These are phyloP conservation scores for Fibroporia radiculosa DNA, from an alignment of 768 basidiomycete species.

Conservation along the genomic window DNA sequence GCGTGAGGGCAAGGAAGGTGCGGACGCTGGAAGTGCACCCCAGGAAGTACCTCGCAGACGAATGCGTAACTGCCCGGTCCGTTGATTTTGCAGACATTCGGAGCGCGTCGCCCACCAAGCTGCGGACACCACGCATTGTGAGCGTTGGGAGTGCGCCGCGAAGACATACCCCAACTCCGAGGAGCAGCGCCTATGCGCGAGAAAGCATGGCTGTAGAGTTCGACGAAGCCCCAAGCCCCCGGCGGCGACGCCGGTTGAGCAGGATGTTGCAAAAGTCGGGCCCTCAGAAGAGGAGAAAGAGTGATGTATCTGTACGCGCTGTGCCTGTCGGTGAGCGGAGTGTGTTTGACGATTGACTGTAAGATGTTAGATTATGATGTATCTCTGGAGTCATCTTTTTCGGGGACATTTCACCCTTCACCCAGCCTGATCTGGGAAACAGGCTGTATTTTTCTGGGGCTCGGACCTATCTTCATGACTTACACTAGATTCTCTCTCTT, in stretches of 20 bases:
- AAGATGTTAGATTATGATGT: too few relatives aligned
- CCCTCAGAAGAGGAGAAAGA: not conserved
- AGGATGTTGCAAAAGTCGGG: not conserved
- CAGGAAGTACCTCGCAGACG: not conserved
- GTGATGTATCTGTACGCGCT: not conserved
- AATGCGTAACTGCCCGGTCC: constrained; percentile 1
- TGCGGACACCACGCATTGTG: constrained; percentile 5
- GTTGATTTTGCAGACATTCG: constrained; percentile 3
- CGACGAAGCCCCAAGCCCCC: not conserved
- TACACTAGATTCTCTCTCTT: too few relatives aligned
- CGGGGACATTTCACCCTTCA: too few relatives aligned
- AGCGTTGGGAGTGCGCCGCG: constrained; percentile 13
- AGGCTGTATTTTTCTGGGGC: too few relatives aligned
- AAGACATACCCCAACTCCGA: constrained; percentile 11
- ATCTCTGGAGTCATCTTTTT: too few relatives aligned
- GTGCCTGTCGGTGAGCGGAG: not conserved
- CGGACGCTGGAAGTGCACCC: constrained; percentile 4
- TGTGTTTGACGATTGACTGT: constrained; percentile 2
- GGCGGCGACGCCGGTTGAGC: not conserved
- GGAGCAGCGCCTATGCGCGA: constrained; percentile 7
- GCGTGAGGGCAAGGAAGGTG: not conserved
- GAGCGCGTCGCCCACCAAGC: not conserved
- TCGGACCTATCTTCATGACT: too few relatives aligned
- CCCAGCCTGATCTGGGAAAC: too few relatives aligned
- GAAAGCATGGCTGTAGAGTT: constrained; percentile 13